Evolutionary conservation across 2,329 filamentous ascomycete genomes (phyloP).

Genomic region (Epichloe gansuensis): DNA sequence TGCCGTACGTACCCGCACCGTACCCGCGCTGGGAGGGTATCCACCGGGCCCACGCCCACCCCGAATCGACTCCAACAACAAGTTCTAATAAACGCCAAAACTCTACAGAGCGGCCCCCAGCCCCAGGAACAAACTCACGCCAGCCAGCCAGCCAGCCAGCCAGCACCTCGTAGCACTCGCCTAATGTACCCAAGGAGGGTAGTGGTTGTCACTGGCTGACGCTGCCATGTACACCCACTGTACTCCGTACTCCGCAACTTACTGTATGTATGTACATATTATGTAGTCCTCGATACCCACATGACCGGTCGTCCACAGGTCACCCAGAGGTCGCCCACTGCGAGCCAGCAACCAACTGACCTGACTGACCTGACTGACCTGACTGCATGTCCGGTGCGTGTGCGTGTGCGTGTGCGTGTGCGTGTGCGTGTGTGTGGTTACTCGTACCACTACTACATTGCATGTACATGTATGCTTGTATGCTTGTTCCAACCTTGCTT

Average conservation of each 20-base stretch:
- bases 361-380: not conserved
- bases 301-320: not conserved
- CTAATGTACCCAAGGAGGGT: too few species aligned
- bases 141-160: too few species aligned
- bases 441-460: not conserved
- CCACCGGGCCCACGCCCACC: not conserved
- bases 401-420: not conserved
- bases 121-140: too few species aligned
- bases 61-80: not conserved
- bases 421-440: not conserved
- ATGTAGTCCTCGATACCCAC: not conserved
- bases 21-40: conserved; percentile 1
- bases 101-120: too few species aligned
- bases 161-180: too few species aligned
- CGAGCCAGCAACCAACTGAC: not conserved
- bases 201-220: too few species aligned
- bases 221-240: too few species aligned
- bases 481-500: not conserved
- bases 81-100: not conserved
- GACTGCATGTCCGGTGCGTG: not conserved
- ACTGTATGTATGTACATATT: too few species aligned
- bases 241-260: too few species aligned
- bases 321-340: not conserved
- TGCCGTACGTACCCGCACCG: conserved; percentile 2
- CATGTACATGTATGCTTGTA: not conserved